phyloP scores from a whole-genome alignment of 306 rosid species.

The Lithocarpus polystachyus region DNA sequence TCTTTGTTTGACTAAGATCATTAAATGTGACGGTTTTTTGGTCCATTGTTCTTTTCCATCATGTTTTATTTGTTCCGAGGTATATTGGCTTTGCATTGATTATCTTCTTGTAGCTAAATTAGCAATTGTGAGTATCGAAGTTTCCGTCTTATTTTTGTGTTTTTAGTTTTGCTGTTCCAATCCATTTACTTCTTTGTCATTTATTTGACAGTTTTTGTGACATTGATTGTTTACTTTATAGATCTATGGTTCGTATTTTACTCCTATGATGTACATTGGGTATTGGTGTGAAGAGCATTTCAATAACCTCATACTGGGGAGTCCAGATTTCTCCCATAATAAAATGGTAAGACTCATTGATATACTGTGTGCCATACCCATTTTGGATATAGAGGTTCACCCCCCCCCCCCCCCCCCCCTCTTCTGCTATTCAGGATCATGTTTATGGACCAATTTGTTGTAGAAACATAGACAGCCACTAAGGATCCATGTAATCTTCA shows the following conservation, averaged over 20 bases:
- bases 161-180: background rate
- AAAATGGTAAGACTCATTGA: no score
- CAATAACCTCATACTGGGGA: constrained; percentile 61
- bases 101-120: constrained; percentile 78
- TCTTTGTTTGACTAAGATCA: background rate
- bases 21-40: background rate
- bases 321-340: constrained; percentile 75
- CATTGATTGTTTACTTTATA: background rate
- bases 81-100: constrained; percentile 83
- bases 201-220: constrained; percentile 19
- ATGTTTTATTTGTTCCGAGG: constrained; percentile 43
- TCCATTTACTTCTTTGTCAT: background rate
- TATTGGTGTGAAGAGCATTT: constrained; percentile 91
- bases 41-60: constrained; percentile 12
- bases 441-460: no score
- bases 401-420: no score
- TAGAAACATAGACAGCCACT: no score
- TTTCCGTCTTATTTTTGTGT: no score
- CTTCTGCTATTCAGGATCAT: no score
- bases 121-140: constrained; percentile 59
- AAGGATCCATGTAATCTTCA: no score
- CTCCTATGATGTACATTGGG: constrained; percentile 79
- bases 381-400: no score
- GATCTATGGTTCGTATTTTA: constrained; percentile 68
- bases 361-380: no score